phyloP scores from a whole-genome alignment of 116 monocot genomes.

The Phalaenopsis hybrid region DNA sequence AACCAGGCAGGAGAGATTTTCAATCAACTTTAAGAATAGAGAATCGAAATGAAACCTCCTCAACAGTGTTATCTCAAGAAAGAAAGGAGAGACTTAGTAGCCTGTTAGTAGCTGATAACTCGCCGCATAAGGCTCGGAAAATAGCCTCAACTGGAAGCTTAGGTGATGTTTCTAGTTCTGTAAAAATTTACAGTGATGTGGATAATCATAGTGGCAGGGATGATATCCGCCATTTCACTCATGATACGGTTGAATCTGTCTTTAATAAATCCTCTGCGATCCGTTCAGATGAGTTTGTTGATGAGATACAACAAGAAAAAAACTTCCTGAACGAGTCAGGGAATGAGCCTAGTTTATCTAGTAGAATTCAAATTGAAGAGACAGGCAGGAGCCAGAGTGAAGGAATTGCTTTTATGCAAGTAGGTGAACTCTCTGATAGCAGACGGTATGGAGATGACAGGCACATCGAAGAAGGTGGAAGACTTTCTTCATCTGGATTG shows the following conservation, averaged over 20 bases:
- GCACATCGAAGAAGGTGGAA: constrained; percentile 16
- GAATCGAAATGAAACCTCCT: constrained; percentile 13
- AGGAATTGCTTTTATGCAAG: constrained; percentile 1
- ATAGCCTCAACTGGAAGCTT: constrained; percentile 16
- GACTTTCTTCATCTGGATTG: constrained; percentile 28
- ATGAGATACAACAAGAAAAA: constrained; percentile 39
- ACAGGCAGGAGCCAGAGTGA: background rate
- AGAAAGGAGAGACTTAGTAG: constrained; percentile 15
- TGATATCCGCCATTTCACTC: constrained; percentile 11
- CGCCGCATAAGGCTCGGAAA: constrained; percentile 8
- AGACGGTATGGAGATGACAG: constrained; percentile 13
- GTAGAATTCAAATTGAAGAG: constrained; percentile 19
- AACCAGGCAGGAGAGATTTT: background rate
- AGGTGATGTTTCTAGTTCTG: constrained; percentile 20
- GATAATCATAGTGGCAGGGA: constrained; percentile 15
- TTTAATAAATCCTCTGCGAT: constrained; percentile 46
- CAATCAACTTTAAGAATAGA: background rate
- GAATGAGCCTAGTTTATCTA: constrained; percentile 1
- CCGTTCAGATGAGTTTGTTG: constrained; percentile 53
- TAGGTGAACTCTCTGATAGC: constrained; percentile 7
- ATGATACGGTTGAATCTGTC: constrained; percentile 43
- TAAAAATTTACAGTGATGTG: background rate
- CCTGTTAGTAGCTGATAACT: constrained; percentile 1
- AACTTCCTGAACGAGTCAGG: constrained; percentile 1
- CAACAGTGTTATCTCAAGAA: constrained; percentile 14